Evolutionary conservation across 2,329 filamentous ascomycete genomes (phyloP).

Genomic region (Colletotrichum noveboracense): DNA sequence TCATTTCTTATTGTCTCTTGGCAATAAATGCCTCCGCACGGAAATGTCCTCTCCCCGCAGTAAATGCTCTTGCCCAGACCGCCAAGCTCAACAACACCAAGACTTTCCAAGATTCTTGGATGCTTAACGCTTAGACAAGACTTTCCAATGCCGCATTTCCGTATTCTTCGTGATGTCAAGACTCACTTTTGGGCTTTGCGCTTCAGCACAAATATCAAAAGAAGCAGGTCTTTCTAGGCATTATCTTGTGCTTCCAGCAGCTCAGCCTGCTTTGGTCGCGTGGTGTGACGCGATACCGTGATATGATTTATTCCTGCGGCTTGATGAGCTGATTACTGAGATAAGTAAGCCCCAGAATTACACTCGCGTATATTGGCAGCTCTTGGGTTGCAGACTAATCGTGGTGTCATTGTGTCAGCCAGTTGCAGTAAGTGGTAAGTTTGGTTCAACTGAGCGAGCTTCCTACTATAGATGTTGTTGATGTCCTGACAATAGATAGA

Average conservation of each 20-base stretch:
- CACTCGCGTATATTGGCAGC: neutral
- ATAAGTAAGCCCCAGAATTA: neutral
- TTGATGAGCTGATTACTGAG: neutral
- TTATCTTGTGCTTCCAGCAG: neutral
- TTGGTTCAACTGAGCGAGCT: no score
- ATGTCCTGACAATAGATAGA: no score
- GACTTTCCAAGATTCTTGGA: neutral
- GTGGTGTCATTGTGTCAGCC: no score
- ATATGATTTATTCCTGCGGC: neutral
- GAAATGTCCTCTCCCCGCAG: neutral
- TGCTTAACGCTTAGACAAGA: neutral
- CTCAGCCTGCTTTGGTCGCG: no score
- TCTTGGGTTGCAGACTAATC: neutral
- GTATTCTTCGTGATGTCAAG: neutral
- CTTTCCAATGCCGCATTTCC: neutral
- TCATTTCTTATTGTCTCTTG: slow-evolving; percentile 4
- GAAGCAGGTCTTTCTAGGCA: neutral
- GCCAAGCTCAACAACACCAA: neutral
- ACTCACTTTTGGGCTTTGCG: neutral
- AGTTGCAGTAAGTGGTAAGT: no score
- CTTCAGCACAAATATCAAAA: neutral
- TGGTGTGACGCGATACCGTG: neutral
- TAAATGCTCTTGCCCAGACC: neutral
- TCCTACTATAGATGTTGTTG: no score
- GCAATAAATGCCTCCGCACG: slow-evolving; percentile 1